Conservation (phyloP, 2,329 filamentous ascomycete genomes). For the Pseudocercospora vitis region DNA sequence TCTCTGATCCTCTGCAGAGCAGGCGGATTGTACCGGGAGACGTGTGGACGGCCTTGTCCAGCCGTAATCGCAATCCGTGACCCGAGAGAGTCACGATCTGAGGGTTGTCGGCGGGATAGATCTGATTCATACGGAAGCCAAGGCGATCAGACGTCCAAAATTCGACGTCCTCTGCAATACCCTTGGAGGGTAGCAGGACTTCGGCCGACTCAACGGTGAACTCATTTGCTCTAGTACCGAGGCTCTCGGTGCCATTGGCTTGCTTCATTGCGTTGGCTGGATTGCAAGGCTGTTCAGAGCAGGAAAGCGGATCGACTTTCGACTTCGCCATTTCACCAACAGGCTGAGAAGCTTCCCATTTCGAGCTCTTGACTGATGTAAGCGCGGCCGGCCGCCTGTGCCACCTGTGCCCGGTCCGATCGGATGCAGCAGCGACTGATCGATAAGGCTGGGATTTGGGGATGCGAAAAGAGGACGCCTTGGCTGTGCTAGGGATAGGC, state of each 20-base stretch:
- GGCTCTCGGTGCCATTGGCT: background rate
- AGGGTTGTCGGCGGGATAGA: constrained; percentile 22
- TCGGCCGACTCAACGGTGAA: constrained; percentile 16
- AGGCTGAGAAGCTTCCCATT: background rate
- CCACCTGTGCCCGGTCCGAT: background rate
- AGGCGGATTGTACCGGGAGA: constrained; percentile 10
- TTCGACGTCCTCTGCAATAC: constrained; percentile 18
- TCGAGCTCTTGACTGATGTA: background rate
- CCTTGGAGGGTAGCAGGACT: constrained; percentile 16
- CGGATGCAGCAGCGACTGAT: background rate
- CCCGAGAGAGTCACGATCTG: constrained; percentile 15
- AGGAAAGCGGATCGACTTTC: background rate
- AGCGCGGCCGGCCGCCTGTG: background rate
- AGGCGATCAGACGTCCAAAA: constrained; percentile 18
- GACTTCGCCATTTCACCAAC: background rate
- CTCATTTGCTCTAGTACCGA: background rate
- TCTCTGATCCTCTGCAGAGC: constrained; percentile 3
- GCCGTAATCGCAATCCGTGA: constrained; percentile 16
- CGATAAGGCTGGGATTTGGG: background rate
- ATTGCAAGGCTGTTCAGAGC: background rate
- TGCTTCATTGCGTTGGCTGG: background rate
- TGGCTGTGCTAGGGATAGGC: background rate
- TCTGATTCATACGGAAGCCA: constrained; percentile 20
- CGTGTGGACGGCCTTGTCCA: constrained; percentile 14
- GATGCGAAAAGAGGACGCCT: background rate